Evolutionary conservation across 345 rosid genomes (phyloP), one percentile per base, ranked within the genome.

Genomic region (Diplotaxis tenuifolia): DNA sequence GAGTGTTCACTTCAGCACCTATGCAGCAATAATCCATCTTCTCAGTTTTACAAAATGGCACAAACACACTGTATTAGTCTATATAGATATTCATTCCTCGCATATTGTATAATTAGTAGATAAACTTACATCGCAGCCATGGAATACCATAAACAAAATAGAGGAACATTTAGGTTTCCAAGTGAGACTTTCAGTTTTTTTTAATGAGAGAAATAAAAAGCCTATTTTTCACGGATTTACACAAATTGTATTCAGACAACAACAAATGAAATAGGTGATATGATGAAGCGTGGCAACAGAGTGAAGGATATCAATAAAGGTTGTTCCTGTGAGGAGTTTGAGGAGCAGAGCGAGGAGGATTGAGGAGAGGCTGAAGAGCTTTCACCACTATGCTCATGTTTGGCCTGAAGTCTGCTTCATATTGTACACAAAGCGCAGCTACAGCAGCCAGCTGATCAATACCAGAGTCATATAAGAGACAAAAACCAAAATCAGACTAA

Each of bases 351-450:
- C 82, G 77, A 32, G 93, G 89, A 50, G 92, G 87, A 77, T 89
- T 85, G 64, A 83, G 78, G 59, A 91, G 85, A 40, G 97, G 88
- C 77, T 84, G 89, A 67, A 88, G 89, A 72, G 94, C 92, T 79
- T 90, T 88, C 32, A 88, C 94, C 52, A 90, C 87, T 59, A 90
- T 88, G 87, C 92, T 84, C 92, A 90, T 88, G 70, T 85, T 90
- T 36, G 96, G 96, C 60, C 92, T 81, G 79, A 90, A 88, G 82
- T 90, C 94, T 49, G 96, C 88, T 74, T 90, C 94, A 7, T 88
- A 88, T 70, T 90, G 94, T 47, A 91, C 83, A 59, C 92, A 91
- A 62, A 87, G 71, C 9, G 92, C 97, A 59, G 92, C 91, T 19
- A 88, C 96, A 2, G 92, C 95, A 75, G 96, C 90, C 80, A 88